Base-by-base conservation (phyloP, 2,329 filamentous ascomycete genomes). In the Leptographium procerum region DNA sequence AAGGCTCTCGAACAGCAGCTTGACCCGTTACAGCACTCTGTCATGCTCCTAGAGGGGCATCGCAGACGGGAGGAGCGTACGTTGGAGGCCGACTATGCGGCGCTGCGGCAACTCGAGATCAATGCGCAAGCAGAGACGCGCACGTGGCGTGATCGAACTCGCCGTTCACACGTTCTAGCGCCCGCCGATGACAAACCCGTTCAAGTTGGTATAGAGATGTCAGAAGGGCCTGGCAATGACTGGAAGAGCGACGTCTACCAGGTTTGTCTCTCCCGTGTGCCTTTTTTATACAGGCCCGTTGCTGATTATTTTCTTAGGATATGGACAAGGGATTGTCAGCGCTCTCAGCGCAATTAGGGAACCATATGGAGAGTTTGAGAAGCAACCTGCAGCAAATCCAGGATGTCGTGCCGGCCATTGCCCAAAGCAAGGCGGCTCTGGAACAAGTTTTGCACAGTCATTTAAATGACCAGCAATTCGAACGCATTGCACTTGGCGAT, bases 1-100 rank as follows among this genome's bases (percentile, higher is more conserved):
- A 71, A 75, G 59, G 70, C 70, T 10, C 69, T 86, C 29, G 80
- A 87, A 66, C 72, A 72, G 60, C 77, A 80, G 69, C 77, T 89
- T 6, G 84, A 81, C 19, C 82, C 85, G 1, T 72, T 80, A 24
- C 70, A 84, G 48, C 85, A 89, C 69, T 77, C 82, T 4, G 79
- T 87, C 28, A 77, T 80, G 62, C 70, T 89, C 52, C 73, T 89
- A 34, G 72, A 72, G 57, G 72, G 75, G 31, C 85, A 87, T 68
- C 78, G 80, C 63, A 76, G 75, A 60, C 75, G 75, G 63, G 77
- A 85, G 58, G 77, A 85, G 70, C 70, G 66, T 34, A 75, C 77
- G 62, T 71, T 87, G 52, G 79, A 83, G 62, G 68, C 68, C 33
- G 83, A 86, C 59, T 81, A 83, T 64, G 73, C 74, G 56, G 64